A percentile compares a stretch with the other conserved stretches of the same genome.
Conservation (phyloP, 257 asterid species). For the Schizonepeta tenuifolia region DNA sequence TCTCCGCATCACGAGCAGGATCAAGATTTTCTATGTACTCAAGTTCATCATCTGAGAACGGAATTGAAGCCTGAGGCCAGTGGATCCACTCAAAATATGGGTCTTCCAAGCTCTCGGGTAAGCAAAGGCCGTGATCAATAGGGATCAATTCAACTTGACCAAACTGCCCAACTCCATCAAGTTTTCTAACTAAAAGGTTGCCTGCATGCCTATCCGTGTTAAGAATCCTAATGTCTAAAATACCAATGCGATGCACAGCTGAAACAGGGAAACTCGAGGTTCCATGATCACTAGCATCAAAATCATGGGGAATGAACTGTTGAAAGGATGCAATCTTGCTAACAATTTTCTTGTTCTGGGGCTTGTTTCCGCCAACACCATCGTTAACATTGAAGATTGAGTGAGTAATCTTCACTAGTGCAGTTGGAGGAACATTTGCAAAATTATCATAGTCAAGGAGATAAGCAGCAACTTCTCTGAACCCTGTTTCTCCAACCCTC, state of each 20-base stretch:
- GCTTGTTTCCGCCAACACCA: constrained; percentile 71
- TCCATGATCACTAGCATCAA: constrained; percentile 97
- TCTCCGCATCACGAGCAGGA: constrained; percentile 65
- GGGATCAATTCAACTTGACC: constrained; percentile 88
- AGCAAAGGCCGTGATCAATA: constrained; percentile 94
- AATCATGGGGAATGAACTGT: constrained; percentile 85
- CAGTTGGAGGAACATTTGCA: constrained; percentile 95
- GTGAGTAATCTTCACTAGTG: constrained; percentile 91
- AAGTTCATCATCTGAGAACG: constrained; percentile 92
- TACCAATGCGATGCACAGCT: constrained; percentile 92
- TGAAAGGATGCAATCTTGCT: constrained; percentile 97
- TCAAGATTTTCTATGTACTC: constrained; percentile 74
- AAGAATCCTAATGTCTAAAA: constrained; percentile 89
- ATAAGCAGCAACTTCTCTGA: constrained; percentile 96
- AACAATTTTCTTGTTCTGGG: constrained; percentile 61
- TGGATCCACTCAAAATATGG: constrained; percentile 98
- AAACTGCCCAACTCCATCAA: constrained; percentile 74
- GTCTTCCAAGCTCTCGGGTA: constrained; percentile 90
- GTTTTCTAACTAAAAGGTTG: constrained; percentile 89
- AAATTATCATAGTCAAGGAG: constrained; percentile 87
- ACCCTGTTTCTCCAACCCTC: constrained; percentile 94
- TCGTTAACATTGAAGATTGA: constrained; percentile 86
- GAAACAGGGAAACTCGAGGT: constrained; percentile 94
- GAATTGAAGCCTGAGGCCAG: constrained; percentile 98
- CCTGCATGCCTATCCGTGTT: constrained; percentile 97